Evolutionary conservation across 1,284 basidiomycete species (phyloP).

Genomic region (Agroathelia rolfsii): DNA sequence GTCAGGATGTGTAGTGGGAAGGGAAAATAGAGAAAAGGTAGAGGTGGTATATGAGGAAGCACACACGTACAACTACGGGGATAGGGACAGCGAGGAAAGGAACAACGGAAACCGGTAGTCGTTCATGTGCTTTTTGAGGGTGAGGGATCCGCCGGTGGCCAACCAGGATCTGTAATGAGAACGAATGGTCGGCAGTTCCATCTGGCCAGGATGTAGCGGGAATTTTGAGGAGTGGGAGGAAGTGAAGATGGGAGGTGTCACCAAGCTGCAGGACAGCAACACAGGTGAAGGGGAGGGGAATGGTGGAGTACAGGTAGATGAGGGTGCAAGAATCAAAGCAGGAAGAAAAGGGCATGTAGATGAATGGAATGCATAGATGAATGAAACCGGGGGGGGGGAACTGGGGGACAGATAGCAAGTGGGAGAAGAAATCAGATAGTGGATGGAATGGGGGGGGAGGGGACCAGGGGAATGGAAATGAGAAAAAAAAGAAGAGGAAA

Average conservation of each 20-base stretch:
- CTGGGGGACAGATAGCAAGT: conserved; percentile 13
- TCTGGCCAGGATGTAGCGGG: too few species aligned
- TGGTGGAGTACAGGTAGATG: conserved; percentile 10
- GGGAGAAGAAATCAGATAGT: conserved; percentile 22
- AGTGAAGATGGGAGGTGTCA: conserved; percentile 3
- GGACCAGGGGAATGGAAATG: conserved; percentile 12
- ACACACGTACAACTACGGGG: too few species aligned
- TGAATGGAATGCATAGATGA: neutral
- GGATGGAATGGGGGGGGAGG: conserved; percentile 17
- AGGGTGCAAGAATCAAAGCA: conserved; percentile 10
- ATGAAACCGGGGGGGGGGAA: neutral
- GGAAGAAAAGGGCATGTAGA: conserved; percentile 17
- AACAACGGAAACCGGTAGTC: too few species aligned
- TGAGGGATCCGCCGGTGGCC: too few species aligned
- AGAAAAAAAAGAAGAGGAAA: conserved; percentile 9
- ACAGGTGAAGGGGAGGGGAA: conserved; percentile 8
- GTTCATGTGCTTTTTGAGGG: too few species aligned
- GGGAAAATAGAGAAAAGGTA: too few species aligned
- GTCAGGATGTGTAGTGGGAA: too few species aligned
- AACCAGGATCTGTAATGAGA: too few species aligned
- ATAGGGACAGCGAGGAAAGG: too few species aligned
- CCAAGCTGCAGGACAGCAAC: conserved; percentile 7
- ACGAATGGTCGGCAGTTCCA: conserved; percentile 1
- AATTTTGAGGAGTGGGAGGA: neutral
- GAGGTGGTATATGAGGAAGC: too few species aligned